Conservation (phyloP, 148 eudicot species). For the Vaccinium darrowii region DNA sequence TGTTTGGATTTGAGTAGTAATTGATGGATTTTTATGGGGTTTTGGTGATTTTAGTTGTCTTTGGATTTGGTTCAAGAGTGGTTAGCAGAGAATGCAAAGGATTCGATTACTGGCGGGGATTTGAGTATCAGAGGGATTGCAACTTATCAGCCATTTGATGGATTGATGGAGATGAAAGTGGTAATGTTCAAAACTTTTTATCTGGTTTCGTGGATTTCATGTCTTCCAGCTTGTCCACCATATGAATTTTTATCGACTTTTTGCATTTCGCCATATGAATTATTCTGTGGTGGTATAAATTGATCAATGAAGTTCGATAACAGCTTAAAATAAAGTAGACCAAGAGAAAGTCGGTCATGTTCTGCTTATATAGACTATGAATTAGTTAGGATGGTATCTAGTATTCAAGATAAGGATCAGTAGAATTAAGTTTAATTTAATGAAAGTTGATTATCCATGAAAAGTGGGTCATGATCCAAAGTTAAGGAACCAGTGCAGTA, state of each 20-base stretch:
- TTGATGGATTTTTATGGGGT: slow-evolving; percentile 6
- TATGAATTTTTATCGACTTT: background rate
- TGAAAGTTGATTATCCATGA: background rate
- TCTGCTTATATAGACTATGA: background rate
- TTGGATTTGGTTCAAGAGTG: slow-evolving; percentile 86
- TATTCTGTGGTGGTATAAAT: background rate
- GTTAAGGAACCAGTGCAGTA: background rate
- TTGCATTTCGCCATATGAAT: background rate
- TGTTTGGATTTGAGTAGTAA: slow-evolving; percentile 11
- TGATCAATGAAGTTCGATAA: background rate
- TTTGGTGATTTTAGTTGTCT: slow-evolving; percentile 51
- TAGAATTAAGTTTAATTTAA: background rate
- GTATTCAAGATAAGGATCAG: background rate
- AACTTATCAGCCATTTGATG: slow-evolving; percentile 71
- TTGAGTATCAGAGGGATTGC: slow-evolving; percentile 58
- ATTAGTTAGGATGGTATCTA: slow-evolving; percentile 4
- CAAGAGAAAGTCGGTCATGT: background rate
- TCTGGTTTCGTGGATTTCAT: slow-evolving; percentile 2
- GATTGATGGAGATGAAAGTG: slow-evolving; percentile 70
- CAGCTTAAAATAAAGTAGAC: background rate
- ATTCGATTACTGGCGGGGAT: slow-evolving; percentile 35
- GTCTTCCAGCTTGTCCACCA: background rate
- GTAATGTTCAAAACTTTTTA: slow-evolving; percentile 29
- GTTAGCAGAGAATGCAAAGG: slow-evolving; percentile 53
- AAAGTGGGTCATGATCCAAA: background rate